These are phyloP conservation scores for Geosmithia putterillii DNA, from an alignment of 2,329 filamentous ascomycete genomes.

Conservation along the genomic window DNA sequence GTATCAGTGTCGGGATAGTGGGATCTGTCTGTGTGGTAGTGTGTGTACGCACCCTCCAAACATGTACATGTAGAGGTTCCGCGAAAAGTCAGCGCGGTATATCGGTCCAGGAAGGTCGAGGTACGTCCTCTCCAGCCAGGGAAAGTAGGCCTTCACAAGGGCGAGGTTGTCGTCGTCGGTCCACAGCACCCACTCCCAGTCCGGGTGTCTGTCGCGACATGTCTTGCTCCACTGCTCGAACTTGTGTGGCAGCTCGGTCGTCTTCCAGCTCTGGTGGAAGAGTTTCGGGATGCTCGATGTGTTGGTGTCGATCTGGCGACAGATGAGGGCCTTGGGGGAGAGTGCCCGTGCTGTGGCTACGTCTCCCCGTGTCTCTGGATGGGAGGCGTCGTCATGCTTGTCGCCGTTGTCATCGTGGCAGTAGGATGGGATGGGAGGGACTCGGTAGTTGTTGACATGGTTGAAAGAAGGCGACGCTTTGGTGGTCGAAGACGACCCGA, in stretches of 20 bases:
- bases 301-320: neutral
- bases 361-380: neutral
- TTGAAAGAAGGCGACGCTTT: neutral
- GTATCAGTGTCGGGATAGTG: no score
- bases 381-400: neutral
- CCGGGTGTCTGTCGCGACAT: constrained; percentile 14
- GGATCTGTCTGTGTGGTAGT: no score
- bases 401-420: neutral
- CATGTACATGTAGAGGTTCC: constrained; percentile 22
- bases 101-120: constrained; percentile 15
- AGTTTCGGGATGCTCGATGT: constrained; percentile 22
- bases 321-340: neutral
- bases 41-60: constrained; percentile 15
- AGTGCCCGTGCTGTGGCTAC: neutral
- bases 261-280: constrained; percentile 15
- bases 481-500: neutral
- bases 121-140: constrained; percentile 16
- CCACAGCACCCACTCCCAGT: constrained; percentile 23
- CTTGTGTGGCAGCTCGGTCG: constrained; percentile 10
- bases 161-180: constrained; percentile 20
- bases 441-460: neutral
- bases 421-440: neutral
- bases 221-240: constrained; percentile 17
- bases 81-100: constrained; percentile 17
- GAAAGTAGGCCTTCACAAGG: constrained; percentile 17